phyloP scores from a whole-genome alignment of 495 filamentous ascomycete genomes.

The Aspergillus bertholletiae region DNA sequence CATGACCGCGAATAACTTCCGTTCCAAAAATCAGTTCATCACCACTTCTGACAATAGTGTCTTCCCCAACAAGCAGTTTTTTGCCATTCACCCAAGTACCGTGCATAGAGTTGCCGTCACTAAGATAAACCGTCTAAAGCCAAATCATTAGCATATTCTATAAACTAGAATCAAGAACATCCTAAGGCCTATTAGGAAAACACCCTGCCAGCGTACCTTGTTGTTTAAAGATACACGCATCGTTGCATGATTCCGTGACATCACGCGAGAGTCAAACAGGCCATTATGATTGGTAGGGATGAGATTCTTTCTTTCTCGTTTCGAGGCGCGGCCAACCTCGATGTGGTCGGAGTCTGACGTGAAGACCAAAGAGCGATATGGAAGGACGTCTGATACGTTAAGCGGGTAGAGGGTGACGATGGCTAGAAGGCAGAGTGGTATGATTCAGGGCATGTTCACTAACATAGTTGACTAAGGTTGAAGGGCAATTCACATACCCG shows the following conservation, averaged over 20 bases:
- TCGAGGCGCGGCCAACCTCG: conserved; percentile 59
- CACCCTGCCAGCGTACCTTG: conserved; percentile 31
- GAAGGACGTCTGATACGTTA: conserved; percentile 16
- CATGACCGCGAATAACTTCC: conserved; percentile 48
- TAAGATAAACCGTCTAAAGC: conserved; percentile 37
- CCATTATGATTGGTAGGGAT: conserved; percentile 54
- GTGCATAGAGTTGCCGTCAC: conserved; percentile 55
- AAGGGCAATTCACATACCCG: conserved; percentile 19
- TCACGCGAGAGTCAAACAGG: conserved; percentile 76
- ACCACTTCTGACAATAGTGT: conserved; percentile 34
- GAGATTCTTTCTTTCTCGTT: conserved; percentile 51
- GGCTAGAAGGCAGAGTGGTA: conserved; percentile 15
- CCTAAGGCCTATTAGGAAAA: neutral
- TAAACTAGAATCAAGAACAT: neutral
- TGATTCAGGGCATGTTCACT: conserved; percentile 11
- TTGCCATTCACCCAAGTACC: conserved; percentile 51
- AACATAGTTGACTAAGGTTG: neutral
- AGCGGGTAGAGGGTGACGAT: conserved; percentile 24
- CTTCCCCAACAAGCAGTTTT: conserved; percentile 33
- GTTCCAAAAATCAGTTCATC: conserved; percentile 54
- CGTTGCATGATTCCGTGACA: conserved; percentile 75
- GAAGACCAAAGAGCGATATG: conserved; percentile 30
- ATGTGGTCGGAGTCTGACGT: conserved; percentile 17
- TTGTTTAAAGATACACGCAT: conserved; percentile 42
- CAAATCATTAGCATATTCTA: conserved; percentile 12